A percentile compares a stretch with the other conserved stretches of the same genome.
Evolutionary conservation across 2,329 filamentous ascomycete genomes (phyloP).

Genomic region (Paraphaeosphaeria sporulosa): DNA sequence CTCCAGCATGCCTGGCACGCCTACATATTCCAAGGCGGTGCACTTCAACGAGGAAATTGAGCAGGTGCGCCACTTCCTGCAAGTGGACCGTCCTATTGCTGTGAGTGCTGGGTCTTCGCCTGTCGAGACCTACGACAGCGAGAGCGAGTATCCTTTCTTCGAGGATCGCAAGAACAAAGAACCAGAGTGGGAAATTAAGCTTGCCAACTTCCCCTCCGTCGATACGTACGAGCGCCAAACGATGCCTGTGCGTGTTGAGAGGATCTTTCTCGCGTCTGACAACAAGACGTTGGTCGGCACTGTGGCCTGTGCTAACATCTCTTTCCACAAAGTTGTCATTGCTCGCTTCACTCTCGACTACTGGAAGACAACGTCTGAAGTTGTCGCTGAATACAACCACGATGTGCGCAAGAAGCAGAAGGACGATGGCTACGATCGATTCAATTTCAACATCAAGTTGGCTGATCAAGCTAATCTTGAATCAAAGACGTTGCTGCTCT

Average conservation of each 20-base stretch:
- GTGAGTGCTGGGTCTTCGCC: constrained; percentile 95
- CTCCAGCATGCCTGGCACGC: constrained; percentile 96
- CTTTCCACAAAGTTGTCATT: constrained; percentile 88
- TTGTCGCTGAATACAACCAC: constrained; percentile 84
- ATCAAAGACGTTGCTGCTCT: constrained; percentile 90
- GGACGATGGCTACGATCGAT: constrained; percentile 78
- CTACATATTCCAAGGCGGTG: constrained; percentile 95
- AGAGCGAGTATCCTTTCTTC: constrained; percentile 87
- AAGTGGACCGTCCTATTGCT: constrained; percentile 92
- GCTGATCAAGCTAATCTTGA: constrained; percentile 91
- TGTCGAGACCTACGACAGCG: constrained; percentile 85
- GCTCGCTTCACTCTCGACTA: constrained; percentile 96
- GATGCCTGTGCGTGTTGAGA: constrained; percentile 80
- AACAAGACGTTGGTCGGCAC: constrained; percentile 86
- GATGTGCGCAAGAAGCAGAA: constrained; percentile 74
- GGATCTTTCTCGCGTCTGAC: constrained; percentile 85
- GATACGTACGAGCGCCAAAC: constrained; percentile 69
- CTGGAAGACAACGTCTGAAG: constrained; percentile 98
- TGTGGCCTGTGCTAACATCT: constrained; percentile 84
- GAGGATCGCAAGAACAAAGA: constrained; percentile 53
- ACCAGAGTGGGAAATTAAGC: constrained; percentile 86
- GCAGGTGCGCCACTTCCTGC: constrained; percentile 93
- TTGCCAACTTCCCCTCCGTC: constrained; percentile 78
- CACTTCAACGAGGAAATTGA: constrained; percentile 97
- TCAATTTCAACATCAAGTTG: constrained; percentile 93